phyloP scores from a whole-genome alignment of 768 basidiomycete genomes.

The Albatrellus ellisii region DNA sequence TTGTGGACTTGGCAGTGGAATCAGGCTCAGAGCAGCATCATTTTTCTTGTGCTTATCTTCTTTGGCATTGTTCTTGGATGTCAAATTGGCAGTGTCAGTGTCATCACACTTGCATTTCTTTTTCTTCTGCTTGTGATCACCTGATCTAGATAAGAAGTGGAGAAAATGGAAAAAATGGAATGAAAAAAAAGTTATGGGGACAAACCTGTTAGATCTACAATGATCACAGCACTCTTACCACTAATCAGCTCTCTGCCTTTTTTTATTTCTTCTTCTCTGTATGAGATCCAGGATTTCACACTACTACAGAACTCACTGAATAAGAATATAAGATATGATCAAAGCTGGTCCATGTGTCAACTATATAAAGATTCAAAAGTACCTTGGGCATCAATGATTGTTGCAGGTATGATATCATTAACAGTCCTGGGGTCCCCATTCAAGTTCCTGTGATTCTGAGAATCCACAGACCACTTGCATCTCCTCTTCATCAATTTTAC shows the following conservation, averaged over 20 bases:
- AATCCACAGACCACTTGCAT: background rate
- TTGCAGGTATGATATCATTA: background rate
- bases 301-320: background rate
- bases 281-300: background rate
- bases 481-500: slow-evolving; percentile 1
- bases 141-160: background rate
- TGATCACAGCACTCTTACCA: background rate
- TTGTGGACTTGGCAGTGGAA: slow-evolving; percentile 8
- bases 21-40: slow-evolving; percentile 16
- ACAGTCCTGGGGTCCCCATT: background rate
- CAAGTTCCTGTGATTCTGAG: slow-evolving; percentile 4
- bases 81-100: background rate
- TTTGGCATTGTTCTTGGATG: slow-evolving; percentile 13
- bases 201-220: slow-evolving; percentile 3
- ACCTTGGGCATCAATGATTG: background rate
- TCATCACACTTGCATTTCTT: slow-evolving; percentile 8
- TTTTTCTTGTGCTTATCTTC: slow-evolving; percentile 25
- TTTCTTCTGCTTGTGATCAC: slow-evolving; percentile 2
- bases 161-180: background rate
- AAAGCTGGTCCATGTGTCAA: background rate
- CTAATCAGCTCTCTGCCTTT: slow-evolving; percentile 6
- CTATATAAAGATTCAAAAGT: too few relatives aligned
- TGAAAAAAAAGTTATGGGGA: background rate
- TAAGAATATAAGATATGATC: background rate
- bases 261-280: slow-evolving; percentile 17